Evolutionary conservation across 257 asterid species (phyloP).

Genomic region (Fraxinus quadrangulata): DNA sequence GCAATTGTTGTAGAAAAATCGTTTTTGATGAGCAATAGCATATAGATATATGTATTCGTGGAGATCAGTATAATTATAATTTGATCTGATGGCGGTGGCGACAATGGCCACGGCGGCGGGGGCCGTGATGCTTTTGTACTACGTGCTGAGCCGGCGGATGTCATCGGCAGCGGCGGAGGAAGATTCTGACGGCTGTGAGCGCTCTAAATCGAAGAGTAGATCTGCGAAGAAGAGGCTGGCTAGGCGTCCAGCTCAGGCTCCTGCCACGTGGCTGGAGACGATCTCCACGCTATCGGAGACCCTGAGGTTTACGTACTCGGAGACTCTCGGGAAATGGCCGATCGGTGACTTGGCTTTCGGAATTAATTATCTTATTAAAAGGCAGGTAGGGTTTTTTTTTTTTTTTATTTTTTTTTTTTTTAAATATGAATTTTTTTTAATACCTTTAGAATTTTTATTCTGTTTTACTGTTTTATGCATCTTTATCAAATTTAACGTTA

Average conservation of each 20-base stretch:
- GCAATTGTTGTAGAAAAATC: background rate
- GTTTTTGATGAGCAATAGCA: background rate
- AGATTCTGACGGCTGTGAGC: conserved; percentile 47
- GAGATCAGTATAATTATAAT: conserved; percentile 10
- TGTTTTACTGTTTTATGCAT: background rate
- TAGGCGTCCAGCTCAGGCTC: conserved; percentile 91
- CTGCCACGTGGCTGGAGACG: conserved; percentile 83
- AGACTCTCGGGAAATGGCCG: conserved; percentile 89
- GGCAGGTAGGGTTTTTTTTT: conserved; percentile 54
- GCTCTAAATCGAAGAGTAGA: conserved; percentile 55
- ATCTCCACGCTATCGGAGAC: conserved; percentile 70
- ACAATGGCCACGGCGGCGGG: conserved; percentile 91
- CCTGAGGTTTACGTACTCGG: conserved; percentile 75
- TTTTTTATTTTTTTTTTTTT: background rate
- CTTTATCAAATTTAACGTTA: background rate
- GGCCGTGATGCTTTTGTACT: conserved; percentile 70
- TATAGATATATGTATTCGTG: conserved; percentile 10
- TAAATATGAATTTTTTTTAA: background rate
- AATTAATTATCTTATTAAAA: conserved; percentile 67
- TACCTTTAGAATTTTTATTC: background rate
- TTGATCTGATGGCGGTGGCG: conserved; percentile 71
- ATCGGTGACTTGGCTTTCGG: conserved; percentile 86
- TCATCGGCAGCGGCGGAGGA: conserved; percentile 38
- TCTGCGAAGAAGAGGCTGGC: conserved; percentile 59
- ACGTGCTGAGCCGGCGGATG: conserved; percentile 61